Base-by-base conservation (phyloP, 148 eudicot genomes). In the Agrostemma githago region DNA sequence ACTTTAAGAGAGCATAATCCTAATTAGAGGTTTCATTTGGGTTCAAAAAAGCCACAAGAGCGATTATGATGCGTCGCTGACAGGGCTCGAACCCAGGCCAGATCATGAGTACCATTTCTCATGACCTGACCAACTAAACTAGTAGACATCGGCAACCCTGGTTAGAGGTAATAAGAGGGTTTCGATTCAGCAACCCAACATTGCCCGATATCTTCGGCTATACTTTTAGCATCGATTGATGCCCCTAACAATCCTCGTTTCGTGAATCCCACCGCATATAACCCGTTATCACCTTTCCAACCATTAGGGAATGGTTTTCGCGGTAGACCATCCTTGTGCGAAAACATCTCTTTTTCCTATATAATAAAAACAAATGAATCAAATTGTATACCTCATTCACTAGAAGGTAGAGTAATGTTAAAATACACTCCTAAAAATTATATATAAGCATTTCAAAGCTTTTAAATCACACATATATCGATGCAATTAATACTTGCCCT, bases 191-290 rank as follows among this genome's bases (percentile, higher is more conserved):
- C 37, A 80, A 62, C 82, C 91, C 88, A 86, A 73, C 71, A 74
- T 43, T 63, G 66, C 51, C 81, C 86, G 66, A 91, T 80, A 42
- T 91, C 93, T 37, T 79, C 84, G 8, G 93, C 91, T 26, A 91
- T 85, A 61, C 75, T 79, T 72, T 64, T 83, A 15, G 97, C 91
- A 72, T 91, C 97, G 70, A 87, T 76, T 12, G 93, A 91, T 21
- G 97, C 86, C 72, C 97, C 97, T 76, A 91, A 85, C 71, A 91
- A 82, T 71, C 97, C 97, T 20, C 93, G 93, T 75, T 89, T 91
- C 37, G 93, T 91, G 82, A 91, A 91, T 79, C 97, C 97, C 54
- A 91, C 93, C 0, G 93, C 93, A 39, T 89, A 91, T n/a, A 91
- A 81, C 58, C 97, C 93, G 56, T 63, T 21, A 39, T 87, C 82